These are phyloP conservation scores for Neurospora sp. DNA, from an alignment of 495 filamentous ascomycete genomes.

Conservation along the genomic window DNA sequence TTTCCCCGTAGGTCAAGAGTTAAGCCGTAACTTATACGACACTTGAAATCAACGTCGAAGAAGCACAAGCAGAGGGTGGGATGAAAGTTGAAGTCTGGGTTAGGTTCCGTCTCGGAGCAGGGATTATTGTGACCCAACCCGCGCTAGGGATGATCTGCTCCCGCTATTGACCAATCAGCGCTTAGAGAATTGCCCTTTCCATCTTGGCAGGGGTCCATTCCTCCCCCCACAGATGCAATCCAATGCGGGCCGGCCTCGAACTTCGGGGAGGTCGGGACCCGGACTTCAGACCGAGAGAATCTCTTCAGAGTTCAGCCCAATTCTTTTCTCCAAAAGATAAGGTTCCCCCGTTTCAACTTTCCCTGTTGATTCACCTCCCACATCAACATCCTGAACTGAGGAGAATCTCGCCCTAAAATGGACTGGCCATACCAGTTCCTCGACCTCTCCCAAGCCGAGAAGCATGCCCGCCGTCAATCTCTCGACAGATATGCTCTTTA, in stretches of 20 bases:
- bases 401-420: slow-evolving; percentile 19
- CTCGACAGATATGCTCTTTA: slow-evolving; percentile 50
- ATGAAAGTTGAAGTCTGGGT: background rate
- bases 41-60: background rate
- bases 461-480: slow-evolving; percentile 42
- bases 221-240: background rate
- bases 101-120: background rate
- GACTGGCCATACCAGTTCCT: slow-evolving; percentile 55
- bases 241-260: background rate
- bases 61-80: background rate
- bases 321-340: background rate
- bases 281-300: too few species aligned
- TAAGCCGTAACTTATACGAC: background rate
- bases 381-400: background rate
- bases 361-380: background rate
- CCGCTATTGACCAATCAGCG: background rate
- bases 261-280: background rate
- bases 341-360: background rate
- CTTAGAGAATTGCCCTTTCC: background rate
- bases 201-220: background rate
- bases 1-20: too few species aligned
- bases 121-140: background rate
- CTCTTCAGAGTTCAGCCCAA: background rate
- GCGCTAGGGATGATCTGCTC: background rate
- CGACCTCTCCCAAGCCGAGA: slow-evolving; percentile 42